phyloP scores from a whole-genome alignment of 2,329 filamentous ascomycete species.

The Lecanosticta acicola region DNA sequence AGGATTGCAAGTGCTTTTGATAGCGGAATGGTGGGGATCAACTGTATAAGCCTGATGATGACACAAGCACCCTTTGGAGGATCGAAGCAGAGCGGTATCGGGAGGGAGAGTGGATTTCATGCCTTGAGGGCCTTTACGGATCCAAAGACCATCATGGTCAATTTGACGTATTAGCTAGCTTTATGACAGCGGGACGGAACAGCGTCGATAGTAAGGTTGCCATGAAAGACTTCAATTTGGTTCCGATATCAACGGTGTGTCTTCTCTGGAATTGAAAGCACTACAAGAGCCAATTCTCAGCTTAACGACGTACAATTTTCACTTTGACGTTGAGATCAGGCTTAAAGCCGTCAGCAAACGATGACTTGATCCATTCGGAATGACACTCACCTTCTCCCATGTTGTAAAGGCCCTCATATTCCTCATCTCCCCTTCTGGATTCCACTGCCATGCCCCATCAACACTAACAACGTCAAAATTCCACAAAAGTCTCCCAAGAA shows the following conservation, averaged over 20 bases:
- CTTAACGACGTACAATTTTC: too few relatives aligned
- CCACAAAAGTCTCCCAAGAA: conserved; percentile 2
- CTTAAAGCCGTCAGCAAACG: neutral
- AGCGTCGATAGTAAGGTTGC: too few relatives aligned
- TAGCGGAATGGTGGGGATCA: conserved; percentile 45
- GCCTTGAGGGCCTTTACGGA: conserved; percentile 47
- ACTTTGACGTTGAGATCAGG: conserved; percentile 6
- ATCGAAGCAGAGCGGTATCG: conserved; percentile 46
- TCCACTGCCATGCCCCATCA: conserved; percentile 10
- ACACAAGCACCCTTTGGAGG: conserved; percentile 46
- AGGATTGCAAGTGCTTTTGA: conserved; percentile 46
- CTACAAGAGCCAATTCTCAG: too few relatives aligned
- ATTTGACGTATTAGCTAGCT: conserved; percentile 13
- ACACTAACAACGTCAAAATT: conserved; percentile 7
- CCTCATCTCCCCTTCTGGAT: conserved; percentile 10
- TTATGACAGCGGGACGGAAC: neutral
- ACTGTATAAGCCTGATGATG: conserved; percentile 27
- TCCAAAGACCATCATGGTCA: conserved; percentile 35
- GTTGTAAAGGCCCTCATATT: conserved; percentile 8
- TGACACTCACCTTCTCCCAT: conserved; percentile 7
- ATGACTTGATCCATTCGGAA: neutral
- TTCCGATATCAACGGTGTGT: too few relatives aligned
- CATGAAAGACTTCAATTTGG: too few relatives aligned
- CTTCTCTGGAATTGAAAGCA: too few relatives aligned
- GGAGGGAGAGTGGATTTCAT: conserved; percentile 42